phyloP scores from a whole-genome alignment of 306 rosid species.

The Pyrus pyrifolia region DNA sequence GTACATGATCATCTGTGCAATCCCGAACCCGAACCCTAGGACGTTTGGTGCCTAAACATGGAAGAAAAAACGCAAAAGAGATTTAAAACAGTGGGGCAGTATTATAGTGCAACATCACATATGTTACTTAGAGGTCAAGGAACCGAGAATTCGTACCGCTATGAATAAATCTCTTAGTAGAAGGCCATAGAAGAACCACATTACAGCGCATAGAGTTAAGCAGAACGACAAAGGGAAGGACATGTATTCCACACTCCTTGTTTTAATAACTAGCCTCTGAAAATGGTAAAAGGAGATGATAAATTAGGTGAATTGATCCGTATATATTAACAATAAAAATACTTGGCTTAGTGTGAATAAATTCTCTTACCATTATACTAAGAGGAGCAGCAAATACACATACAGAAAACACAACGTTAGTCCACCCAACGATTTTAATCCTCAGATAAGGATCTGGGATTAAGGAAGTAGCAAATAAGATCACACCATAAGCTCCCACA shows the following conservation, averaged over 20 bases:
- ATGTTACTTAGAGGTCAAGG: no score
- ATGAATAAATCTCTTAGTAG: constrained; percentile 28
- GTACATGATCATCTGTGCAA: constrained; percentile 35
- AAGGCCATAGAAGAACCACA: constrained; percentile 41
- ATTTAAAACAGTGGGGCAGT: neutral
- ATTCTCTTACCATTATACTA: constrained; percentile 27
- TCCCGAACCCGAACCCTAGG: constrained; percentile 30
- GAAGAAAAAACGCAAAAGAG: neutral
- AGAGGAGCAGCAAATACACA: constrained; percentile 45
- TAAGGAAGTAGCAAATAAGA: constrained; percentile 2
- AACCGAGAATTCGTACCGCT: constrained; percentile 14
- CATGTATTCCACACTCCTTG: constrained; percentile 37
- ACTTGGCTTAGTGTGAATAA: neutral
- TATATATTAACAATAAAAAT: no score
- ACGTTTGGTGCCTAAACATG: constrained; percentile 34
- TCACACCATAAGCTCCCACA: constrained; percentile 9
- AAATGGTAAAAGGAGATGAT: neutral
- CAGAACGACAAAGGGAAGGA: constrained; percentile 32
- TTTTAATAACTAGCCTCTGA: constrained; percentile 36
- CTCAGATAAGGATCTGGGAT: neutral
- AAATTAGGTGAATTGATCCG: neutral
- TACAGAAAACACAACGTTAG: constrained; percentile 27
- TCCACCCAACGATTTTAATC: constrained; percentile 27
- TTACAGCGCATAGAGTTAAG: constrained; percentile 26
- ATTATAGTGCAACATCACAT: neutral